Conservation (phyloP, 2,329 filamentous ascomycete species). For the Curvularia sp. region DNA sequence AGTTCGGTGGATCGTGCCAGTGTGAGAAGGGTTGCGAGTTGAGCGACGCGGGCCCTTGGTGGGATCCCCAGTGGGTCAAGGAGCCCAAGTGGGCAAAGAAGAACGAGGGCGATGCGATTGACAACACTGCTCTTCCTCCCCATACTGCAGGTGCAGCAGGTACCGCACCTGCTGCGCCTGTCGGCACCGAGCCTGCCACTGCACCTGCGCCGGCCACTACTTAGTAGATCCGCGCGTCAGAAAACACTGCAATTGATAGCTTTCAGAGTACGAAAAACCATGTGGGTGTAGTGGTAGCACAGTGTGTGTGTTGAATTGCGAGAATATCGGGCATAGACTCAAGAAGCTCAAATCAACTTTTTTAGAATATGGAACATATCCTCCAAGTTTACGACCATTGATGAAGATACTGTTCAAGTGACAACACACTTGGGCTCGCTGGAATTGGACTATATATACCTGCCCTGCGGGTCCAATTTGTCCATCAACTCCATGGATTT, state of each 20-base stretch:
- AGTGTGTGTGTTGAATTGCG: conserved; percentile 12
- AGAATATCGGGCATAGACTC: conserved; percentile 8
- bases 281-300: conserved; percentile 1
- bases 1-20: conserved; percentile 83
- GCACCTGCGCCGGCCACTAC: conserved; percentile 51
- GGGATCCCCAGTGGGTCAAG: conserved; percentile 71
- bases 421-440: neutral
- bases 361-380: neutral
- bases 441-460: conserved; percentile 68
- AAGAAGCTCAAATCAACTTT: conserved; percentile 15
- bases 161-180: conserved; percentile 29
- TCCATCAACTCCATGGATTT: conserved; percentile 92
- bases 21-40: conserved; percentile 84
- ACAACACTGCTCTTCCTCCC: conserved; percentile 43
- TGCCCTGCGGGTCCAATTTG: conserved; percentile 78
- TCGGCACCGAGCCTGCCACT: conserved; percentile 21
- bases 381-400: neutral
- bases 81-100: conserved; percentile 61
- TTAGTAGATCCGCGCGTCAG: neutral
- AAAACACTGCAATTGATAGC: neutral
- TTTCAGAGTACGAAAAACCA: neutral
- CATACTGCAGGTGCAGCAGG: conserved; percentile 34
- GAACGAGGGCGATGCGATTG: conserved; percentile 36
- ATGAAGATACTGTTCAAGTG: neutral
- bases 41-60: conserved; percentile 92